Evolutionary conservation across 192 early-diverging fungal species (phyloP).

Genomic region (Rhizophagus clarus): DNA sequence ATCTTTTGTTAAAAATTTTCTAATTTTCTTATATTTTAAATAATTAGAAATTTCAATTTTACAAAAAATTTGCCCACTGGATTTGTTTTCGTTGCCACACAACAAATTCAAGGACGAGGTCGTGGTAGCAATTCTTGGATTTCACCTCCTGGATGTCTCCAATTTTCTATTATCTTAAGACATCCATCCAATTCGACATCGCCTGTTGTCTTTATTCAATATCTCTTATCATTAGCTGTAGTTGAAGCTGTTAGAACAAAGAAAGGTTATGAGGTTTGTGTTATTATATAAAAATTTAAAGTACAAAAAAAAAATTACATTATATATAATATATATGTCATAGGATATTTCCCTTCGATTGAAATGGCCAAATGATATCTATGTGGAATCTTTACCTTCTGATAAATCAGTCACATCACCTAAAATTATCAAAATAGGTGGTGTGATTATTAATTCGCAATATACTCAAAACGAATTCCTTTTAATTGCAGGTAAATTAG

Average conservation of each 20-base stretch:
- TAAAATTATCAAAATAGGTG: slow-evolving; percentile 80
- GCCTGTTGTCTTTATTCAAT: slow-evolving; percentile 91
- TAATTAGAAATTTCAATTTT: slow-evolving; percentile 62
- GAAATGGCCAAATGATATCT: slow-evolving; percentile 99
- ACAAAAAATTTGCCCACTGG: slow-evolving; percentile 71
- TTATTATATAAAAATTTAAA: neutral
- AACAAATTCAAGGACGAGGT: slow-evolving; percentile 86
- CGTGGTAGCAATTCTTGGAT: slow-evolving; percentile 96
- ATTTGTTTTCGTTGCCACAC: slow-evolving; percentile 75
- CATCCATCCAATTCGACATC: slow-evolving; percentile 62
- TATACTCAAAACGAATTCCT: slow-evolving; percentile 72
- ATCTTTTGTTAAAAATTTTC: neutral
- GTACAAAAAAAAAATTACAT: neutral
- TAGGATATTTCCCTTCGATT: slow-evolving; percentile 74
- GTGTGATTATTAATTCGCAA: slow-evolving; percentile 85
- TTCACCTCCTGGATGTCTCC: slow-evolving; percentile 86
- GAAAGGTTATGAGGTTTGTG: slow-evolving; percentile 65
- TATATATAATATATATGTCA: neutral
- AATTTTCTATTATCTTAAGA: slow-evolving; percentile 81
- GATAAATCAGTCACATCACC: slow-evolving; percentile 37
- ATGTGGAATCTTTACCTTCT: slow-evolving; percentile 53
- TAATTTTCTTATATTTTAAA: slow-evolving; percentile 31
- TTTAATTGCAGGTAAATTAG: slow-evolving; percentile 74
- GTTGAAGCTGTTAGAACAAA: slow-evolving; percentile 72
- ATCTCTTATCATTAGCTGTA: slow-evolving; percentile 84